Evolutionary conservation across 2,329 filamentous ascomycete species (phyloP).

Genomic region (Apiospora kogelbergensis): DNA sequence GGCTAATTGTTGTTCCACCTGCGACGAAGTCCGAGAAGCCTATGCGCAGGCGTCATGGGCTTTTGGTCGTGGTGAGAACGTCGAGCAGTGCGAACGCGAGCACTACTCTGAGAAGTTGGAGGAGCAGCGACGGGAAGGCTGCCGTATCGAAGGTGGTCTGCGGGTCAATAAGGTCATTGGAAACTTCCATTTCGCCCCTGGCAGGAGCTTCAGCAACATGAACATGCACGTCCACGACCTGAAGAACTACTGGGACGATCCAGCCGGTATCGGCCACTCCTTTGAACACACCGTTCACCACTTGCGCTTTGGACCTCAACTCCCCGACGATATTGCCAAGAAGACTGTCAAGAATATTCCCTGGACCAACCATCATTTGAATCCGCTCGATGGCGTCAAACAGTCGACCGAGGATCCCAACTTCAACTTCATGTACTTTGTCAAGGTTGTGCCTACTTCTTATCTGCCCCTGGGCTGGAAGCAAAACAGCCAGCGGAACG

Average conservation of each 20-base stretch:
- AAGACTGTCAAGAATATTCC: slow-evolving; percentile 54
- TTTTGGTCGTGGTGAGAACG: slow-evolving; percentile 86
- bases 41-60: slow-evolving; percentile 90
- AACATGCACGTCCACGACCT: slow-evolving; percentile 98
- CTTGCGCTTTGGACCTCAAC: slow-evolving; percentile 87
- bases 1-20: slow-evolving; percentile 93
- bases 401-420: slow-evolving; percentile 79
- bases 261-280: slow-evolving; percentile 65
- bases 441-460: slow-evolving; percentile 96
- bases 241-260: slow-evolving; percentile 86
- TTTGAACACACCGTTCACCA: slow-evolving; percentile 89
- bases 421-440: slow-evolving; percentile 98
- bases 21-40: slow-evolving; percentile 93
- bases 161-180: slow-evolving; percentile 98
- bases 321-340: slow-evolving; percentile 69
- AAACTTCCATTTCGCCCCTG: slow-evolving; percentile 97
- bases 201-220: slow-evolving; percentile 91
- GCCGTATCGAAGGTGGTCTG: slow-evolving; percentile 86
- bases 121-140: slow-evolving; percentile 86
- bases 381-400: slow-evolving; percentile 80
- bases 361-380: slow-evolving; percentile 89
- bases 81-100: slow-evolving; percentile 94
- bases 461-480: slow-evolving; percentile 89
- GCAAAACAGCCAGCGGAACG: slow-evolving; percentile 38
- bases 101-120: slow-evolving; percentile 90